Percentiles rank a stretch among this genome's conserved stretches.
Conservation (phyloP, 148 eudicot genomes). For the Diospyros kaki region DNA sequence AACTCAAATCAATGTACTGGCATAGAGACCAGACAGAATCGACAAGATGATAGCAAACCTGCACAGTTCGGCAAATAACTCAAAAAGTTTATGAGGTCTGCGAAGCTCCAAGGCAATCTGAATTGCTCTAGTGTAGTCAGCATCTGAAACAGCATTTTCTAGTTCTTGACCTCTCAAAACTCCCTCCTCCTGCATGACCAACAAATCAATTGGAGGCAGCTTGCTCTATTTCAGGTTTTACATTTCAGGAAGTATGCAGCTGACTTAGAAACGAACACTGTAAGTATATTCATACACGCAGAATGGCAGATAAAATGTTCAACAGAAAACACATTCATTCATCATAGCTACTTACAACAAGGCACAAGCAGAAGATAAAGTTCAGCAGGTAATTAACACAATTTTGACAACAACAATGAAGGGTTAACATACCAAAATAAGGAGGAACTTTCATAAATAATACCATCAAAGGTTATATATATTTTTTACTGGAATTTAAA, state of each 20-base stretch:
- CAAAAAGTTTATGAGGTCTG: slow-evolving; percentile 86
- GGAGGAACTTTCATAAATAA: not conserved
- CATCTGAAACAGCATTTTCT: slow-evolving; percentile 84
- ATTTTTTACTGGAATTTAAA: not conserved
- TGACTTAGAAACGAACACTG: not conserved
- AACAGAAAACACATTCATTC: not conserved
- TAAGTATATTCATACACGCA: not conserved
- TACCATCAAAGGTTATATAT: not conserved
- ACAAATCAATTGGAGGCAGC: slow-evolving; percentile 4
- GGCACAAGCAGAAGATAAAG: not conserved
- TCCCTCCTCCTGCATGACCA: slow-evolving; percentile 75
- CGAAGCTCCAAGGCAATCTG: slow-evolving; percentile 90
- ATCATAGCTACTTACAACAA: not conserved
- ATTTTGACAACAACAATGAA: not conserved
- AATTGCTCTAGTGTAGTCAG: slow-evolving; percentile 81
- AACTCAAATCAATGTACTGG: slow-evolving; percentile 9
- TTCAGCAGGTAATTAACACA: not conserved
- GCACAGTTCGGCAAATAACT: slow-evolving; percentile 72
- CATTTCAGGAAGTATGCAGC: not conserved
- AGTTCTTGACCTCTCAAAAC: slow-evolving; percentile 86
- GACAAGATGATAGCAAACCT: slow-evolving; percentile 37
- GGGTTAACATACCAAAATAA: not conserved
- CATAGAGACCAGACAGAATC: slow-evolving; percentile 1
- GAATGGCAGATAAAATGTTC: not conserved
- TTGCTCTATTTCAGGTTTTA: not conserved